These are phyloP conservation scores for Bryoerythrophyllum caledonicum DNA, from an alignment of 225 moss, liverwort and hornwort genomes.

Conservation along the genomic window DNA sequence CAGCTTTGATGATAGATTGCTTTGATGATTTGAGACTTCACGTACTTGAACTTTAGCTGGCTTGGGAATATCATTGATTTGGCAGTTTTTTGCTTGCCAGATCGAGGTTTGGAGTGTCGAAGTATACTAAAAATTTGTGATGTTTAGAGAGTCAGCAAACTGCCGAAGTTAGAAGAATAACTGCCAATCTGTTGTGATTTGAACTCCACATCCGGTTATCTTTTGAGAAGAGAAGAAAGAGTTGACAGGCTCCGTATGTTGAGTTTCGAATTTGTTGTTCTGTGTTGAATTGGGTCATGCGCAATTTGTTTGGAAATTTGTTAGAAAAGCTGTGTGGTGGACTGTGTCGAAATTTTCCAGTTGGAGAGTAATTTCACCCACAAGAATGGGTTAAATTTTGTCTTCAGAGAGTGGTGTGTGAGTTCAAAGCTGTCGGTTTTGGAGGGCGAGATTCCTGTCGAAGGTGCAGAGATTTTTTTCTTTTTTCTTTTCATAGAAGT, in stretches of 20 bases:
- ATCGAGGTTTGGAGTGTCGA: too few relatives aligned
- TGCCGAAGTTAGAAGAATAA: too few relatives aligned
- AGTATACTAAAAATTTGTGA: too few relatives aligned
- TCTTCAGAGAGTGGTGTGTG: not conserved
- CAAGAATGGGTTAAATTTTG: not conserved
- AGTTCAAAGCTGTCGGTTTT: not conserved
- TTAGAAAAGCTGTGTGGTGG: too few relatives aligned
- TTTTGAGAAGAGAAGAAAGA: not conserved
- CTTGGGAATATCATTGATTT: not conserved
- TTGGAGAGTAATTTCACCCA: not conserved
- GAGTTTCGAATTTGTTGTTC: not conserved
- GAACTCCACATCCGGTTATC: not conserved
- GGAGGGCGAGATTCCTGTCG: not conserved
- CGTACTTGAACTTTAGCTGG: not conserved
- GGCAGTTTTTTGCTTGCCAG: too few relatives aligned
- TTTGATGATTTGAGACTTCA: not conserved
- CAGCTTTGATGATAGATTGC: constrained; percentile 1
- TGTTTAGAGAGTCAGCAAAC: too few relatives aligned
- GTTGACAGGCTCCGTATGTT: not conserved
- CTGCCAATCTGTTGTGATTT: too few relatives aligned
- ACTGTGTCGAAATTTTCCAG: not conserved
- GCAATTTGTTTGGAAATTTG: not conserved
- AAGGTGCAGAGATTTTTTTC: not conserved
- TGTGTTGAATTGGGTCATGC: not conserved
- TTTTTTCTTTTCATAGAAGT: too few relatives aligned